Base-by-base conservation (phyloP, 768 basidiomycete genomes). In the Rhizopogon vinicolor region DNA sequence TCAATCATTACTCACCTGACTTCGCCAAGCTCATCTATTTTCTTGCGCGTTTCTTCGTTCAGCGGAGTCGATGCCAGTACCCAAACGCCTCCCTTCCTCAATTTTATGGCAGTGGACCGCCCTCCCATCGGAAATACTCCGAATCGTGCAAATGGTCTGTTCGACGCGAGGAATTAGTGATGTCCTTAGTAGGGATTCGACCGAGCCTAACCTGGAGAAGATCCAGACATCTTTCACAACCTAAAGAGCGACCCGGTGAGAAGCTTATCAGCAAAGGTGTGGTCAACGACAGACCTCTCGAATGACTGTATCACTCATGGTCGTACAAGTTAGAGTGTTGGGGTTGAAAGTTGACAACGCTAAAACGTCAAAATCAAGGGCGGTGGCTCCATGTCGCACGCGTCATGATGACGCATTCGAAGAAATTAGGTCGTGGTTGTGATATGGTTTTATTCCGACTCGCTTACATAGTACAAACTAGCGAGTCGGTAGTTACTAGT, bases 61-160 rank as follows among this genome's bases (percentile, higher is more conserved):
- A 91, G 72, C 0, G 89, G 87, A 7, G 87, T 87, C 1, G 90
- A 92, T 0, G 89, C 91, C n/a, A 92, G 74, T 12, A 93, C 76
- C 83, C 90, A 94, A 28, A 94, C 84, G 12, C 81, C 84, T 39
- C 86, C 84, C 49, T 80, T 78, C 40, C 71, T 70, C 22, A 94
- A 75, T 68, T 78, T 82, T 62, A 95, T 75, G 0, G 91, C 93
- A 0, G 92, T 95, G 7, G 90, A 86, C 44, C 93, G 76, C 18
- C 92, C 91, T 1, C 93, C 93, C 29, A 93, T 72, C 3, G 91
- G 89, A 14, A 91, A 61, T 28, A 91, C 7, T 8, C 84, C 82
- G 56, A 79, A 82, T 42, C 90, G 80, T 12, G 79, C 65, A 64
- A 91, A 91, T 1, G 87, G 86, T 44, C 87, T 88, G 54, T 41